These are phyloP conservation scores for Naegleria lovaniensis DNA, from an alignment of 208 protist species.

Conservation along the genomic window DNA sequence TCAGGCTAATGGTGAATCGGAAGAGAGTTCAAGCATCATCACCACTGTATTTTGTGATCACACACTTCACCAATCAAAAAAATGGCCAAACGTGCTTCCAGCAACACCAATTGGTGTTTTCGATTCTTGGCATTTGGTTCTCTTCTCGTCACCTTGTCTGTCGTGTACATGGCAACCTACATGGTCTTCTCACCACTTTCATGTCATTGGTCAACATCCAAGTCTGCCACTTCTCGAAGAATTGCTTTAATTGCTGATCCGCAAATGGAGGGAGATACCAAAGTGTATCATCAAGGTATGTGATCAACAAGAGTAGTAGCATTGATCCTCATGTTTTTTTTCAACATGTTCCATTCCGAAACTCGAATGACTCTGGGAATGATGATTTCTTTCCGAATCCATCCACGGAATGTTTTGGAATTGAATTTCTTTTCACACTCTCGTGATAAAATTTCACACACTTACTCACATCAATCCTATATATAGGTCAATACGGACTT, in stretches of 20 bases:
- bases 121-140: neutral
- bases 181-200: neutral
- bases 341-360: no score
- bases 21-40: no score
- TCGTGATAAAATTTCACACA: no score
- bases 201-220: neutral
- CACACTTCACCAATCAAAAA: neutral
- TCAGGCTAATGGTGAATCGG: no score
- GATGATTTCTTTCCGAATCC: no score
- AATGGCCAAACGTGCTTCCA: neutral
- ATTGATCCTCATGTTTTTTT: no score
- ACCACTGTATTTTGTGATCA: no score
- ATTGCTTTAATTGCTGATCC: constrained; percentile 12
- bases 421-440: no score
- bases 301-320: no score
- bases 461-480: no score
- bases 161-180: neutral
- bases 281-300: neutral
- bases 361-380: no score
- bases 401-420: no score
- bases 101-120: neutral
- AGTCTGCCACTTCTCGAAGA: neutral
- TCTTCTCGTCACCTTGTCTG: neutral
- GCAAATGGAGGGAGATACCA: constrained; percentile 18
- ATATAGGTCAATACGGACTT: neutral